Evolutionary conservation across 768 basidiomycete genomes (phyloP), one percentile per base, ranked within the genome.

Genomic region (Daedaleopsis sinensis): DNA sequence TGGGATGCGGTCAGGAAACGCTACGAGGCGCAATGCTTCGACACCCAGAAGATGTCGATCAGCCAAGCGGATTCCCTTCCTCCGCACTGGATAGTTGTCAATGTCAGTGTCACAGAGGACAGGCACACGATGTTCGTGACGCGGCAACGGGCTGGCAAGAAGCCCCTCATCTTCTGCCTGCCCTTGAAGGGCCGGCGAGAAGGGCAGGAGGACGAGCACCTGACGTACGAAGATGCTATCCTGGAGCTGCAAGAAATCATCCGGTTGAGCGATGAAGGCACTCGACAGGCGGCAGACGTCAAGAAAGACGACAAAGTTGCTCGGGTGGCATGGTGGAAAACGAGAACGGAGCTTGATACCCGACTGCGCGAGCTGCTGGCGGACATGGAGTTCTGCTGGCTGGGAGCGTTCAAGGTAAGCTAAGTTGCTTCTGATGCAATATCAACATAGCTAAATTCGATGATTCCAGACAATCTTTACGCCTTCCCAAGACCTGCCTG

Each of bases 361-460:
- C 82, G 94, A 23, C 71, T 99, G 68, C 79, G 84, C 58, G 84
- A 85, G 35, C 74, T 99, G 7, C 72, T 97, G 37, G 85, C 86
- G 64, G 93, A 89, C 64, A 88, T 99, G 47, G 97, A 98, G 72
- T 95, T 92, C 67, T 94, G 91, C 70, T 98, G 97, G 97, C 80
- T 99, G 3, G 96, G 97, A 1, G 94, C 90, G 21, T 98, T 97
- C 84, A 98, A 98, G 87, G 96, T 95, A 61, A 27, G 38, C n/a
- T 18, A 16, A n/a, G 19, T 6, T 49, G 38, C 39, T 48, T 54
- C 39, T 9, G 5, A 5, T 19, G 44, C 15, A 46, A 18, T 27
- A 49, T 11, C 24, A 8, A 52, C 24, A 15, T 19, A 35, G 55
- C 42, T 57, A 37, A 58, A 52, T n/a, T 10, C 44, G 16, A 6